phyloP scores from a whole-genome alignment of 1,139 yeast genomes.

The Geotrichum carabidarum region DNA sequence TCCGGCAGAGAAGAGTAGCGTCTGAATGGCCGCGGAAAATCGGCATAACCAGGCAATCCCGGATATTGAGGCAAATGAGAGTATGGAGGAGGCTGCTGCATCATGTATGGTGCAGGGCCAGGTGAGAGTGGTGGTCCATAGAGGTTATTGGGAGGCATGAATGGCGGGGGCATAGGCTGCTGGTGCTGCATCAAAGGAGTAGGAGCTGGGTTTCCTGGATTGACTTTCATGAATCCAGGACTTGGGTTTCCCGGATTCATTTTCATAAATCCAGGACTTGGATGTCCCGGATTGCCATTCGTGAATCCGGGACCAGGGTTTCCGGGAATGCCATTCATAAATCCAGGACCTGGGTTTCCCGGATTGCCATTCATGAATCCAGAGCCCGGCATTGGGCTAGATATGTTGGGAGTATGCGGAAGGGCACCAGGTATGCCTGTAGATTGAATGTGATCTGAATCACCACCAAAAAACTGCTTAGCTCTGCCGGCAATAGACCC shows the following conservation, averaged over 20 bases:
- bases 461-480: constrained; percentile 8
- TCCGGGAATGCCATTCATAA: too few relatives aligned
- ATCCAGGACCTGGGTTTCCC: too few relatives aligned
- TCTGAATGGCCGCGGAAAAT: not conserved
- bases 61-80: not conserved
- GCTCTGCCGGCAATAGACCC: constrained; percentile 16
- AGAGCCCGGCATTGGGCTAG: too few relatives aligned
- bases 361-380: too few relatives aligned
- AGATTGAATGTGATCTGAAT: not conserved
- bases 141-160: not conserved
- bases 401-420: not conserved
- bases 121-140: not conserved
- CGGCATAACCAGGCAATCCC: not conserved
- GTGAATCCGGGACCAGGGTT: not conserved
- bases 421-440: not conserved
- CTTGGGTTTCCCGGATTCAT: not conserved
- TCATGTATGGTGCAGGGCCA: not conserved
- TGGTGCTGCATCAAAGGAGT: not conserved
- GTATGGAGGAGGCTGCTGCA: not conserved
- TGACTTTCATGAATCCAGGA: not conserved
- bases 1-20: not conserved
- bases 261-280: not conserved
- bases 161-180: not conserved
- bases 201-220: not conserved
- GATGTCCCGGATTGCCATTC: too few relatives aligned